These are phyloP conservation scores for Gentiana dahurica DNA, from an alignment of 257 asterid genomes.

Conservation along the genomic window DNA sequence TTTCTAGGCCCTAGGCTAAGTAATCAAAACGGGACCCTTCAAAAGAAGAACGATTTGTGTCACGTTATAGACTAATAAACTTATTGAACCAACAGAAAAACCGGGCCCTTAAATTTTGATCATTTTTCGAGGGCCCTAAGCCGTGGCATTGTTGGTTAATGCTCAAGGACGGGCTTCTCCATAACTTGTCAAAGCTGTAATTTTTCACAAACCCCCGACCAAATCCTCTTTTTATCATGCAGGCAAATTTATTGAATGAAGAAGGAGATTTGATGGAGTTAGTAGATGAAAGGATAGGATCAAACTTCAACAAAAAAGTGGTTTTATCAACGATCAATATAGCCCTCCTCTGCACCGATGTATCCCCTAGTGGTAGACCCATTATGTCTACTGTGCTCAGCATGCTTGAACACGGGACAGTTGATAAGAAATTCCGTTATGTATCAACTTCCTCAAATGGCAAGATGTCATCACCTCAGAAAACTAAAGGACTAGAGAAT, in stretches of 20 bases:
- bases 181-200: neutral
- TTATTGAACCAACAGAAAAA: too few relatives aligned
- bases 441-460: too few relatives aligned
- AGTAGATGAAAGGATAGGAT: slow-evolving; percentile 40
- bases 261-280: slow-evolving; percentile 36
- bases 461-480: too few relatives aligned
- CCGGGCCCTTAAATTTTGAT: too few relatives aligned
- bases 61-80: too few relatives aligned
- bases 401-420: slow-evolving; percentile 44
- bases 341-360: slow-evolving; percentile 45
- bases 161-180: too few relatives aligned
- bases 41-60: too few relatives aligned
- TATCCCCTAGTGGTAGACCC: slow-evolving; percentile 38
- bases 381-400: slow-evolving; percentile 52
- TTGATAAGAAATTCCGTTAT: slow-evolving; percentile 6
- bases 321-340: slow-evolving; percentile 27
- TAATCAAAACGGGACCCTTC: too few relatives aligned
- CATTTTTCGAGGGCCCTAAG: too few relatives aligned
- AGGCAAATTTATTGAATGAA: slow-evolving; percentile 42
- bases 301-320: slow-evolving; percentile 28
- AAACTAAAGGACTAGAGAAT: too few relatives aligned
- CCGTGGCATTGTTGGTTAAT: too few relatives aligned
- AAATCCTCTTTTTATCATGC: neutral
- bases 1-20: too few relatives aligned
- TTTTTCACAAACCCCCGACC: neutral